Evolutionary conservation across 2,329 filamentous ascomycete species (phyloP).

Genomic region (Pestalotiopsis sp.): DNA sequence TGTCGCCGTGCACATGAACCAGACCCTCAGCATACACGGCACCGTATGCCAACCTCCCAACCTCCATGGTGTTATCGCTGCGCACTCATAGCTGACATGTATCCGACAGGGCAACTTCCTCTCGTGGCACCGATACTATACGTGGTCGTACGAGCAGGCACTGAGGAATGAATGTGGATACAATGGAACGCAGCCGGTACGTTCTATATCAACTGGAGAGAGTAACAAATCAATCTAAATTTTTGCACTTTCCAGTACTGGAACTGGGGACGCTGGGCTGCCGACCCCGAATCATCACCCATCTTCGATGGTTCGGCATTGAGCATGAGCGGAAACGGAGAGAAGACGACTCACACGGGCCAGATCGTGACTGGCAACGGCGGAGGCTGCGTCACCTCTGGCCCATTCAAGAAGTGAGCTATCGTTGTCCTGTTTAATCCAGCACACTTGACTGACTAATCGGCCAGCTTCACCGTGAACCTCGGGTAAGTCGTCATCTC

Average conservation of each 20-base stretch:
- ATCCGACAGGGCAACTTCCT: conserved; percentile 24
- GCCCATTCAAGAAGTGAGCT: conserved; percentile 39
- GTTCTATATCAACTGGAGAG: background rate
- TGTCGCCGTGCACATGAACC: conserved; percentile 26
- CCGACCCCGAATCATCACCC: conserved; percentile 42
- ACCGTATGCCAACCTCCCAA: conserved; percentile 15
- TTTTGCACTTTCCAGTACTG: conserved; percentile 34
- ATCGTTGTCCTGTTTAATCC: background rate
- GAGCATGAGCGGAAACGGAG: conserved; percentile 44
- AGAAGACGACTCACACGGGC: conserved; percentile 17
- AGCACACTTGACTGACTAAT: background rate
- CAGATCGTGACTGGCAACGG: conserved; percentile 40
- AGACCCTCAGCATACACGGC: conserved; percentile 24
- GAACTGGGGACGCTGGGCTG: conserved; percentile 46
- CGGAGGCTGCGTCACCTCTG: conserved; percentile 50
- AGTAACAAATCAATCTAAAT: background rate
- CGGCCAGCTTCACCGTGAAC: conserved; percentile 27
- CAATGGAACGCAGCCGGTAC: conserved; percentile 22
- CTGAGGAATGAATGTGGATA: conserved; percentile 28
- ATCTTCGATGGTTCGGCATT: conserved; percentile 51
- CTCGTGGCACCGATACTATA: conserved; percentile 25
- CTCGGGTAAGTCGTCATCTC: conserved; percentile 23
- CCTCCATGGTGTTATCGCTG: background rate
- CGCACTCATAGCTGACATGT: background rate
- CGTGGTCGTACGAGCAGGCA: conserved; percentile 24